Evolutionary conservation across 129 eudicot genomes (phyloP), one percentile per base, ranked within the genome.

Genomic region (Deinandra increscens): DNA sequence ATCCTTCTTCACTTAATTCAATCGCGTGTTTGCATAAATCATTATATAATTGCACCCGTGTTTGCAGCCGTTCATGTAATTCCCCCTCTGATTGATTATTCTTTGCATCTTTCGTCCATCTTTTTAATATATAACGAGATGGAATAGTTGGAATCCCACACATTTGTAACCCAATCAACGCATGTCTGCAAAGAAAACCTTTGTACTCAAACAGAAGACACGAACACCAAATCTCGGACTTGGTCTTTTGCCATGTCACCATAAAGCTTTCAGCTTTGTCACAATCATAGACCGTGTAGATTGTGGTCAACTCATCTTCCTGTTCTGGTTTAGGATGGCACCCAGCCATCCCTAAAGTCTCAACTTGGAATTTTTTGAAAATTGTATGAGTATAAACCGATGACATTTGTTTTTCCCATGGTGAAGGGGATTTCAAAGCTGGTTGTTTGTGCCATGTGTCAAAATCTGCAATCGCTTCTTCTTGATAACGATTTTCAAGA

Each of bases 71-170:
- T 53, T 54, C 68, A 6, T 14, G 42, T 18, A 69, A 62, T 56
- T 78, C 78, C 1, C 26, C 31, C 48, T 18, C 37, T 15, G 60
- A 36, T 18, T 60, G 75, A 34, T 36, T 20, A 22, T 20, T 73
- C 71, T 79, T 79, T 31, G 83, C 83, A 20, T 73, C 83, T 61
- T 79, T 79, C 9, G 83, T 79, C 83, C 83, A 79, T 26, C 83
- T 62, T 39, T 73, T 79, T 39, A 79, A 68, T 7, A 79, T 73
- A 68, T 79, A 79, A 31, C 36, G 53, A 42, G 59, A 37, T 4
- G 83, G 83, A 26, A 79, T 74, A 6, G 37, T 61, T 3, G 79
- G 55, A 20, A 60, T 9, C 23, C 79, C 76, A 43, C 71, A 34
- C 9, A 60, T 42, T 44, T 73, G 83, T 0, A 79, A 37, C 48